Percentiles rank a stretch among this genome's conserved stretches.
Evolutionary conservation across 2,329 filamentous ascomycete species (phyloP).

Genomic region (Gyromitra esculenta): DNA sequence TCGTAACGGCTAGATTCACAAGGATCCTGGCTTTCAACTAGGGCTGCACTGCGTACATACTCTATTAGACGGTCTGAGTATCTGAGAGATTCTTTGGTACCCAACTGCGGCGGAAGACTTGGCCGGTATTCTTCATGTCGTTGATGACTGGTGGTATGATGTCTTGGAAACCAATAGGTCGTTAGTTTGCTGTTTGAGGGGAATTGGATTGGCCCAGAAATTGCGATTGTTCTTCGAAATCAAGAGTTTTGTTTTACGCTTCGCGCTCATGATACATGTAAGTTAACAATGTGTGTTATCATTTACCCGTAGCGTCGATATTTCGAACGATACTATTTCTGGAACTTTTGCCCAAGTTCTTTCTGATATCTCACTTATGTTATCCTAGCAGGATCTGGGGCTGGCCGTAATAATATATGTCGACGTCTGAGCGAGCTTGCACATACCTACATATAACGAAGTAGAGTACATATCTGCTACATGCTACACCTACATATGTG

Average conservation of each 20-base stretch:
- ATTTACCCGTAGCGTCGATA: constrained; percentile 40
- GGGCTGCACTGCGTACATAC: not conserved
- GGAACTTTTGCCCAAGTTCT: constrained; percentile 36
- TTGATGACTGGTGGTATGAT: constrained; percentile 4
- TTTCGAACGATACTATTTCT: constrained; percentile 44
- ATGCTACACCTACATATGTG: constrained; percentile 19
- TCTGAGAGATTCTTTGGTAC: constrained; percentile 2
- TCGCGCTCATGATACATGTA: constrained; percentile 20
- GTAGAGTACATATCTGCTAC: constrained; percentile 17
- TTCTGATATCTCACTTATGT: constrained; percentile 14
- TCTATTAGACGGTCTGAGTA: constrained; percentile 11
- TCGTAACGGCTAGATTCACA: constrained; percentile 19
- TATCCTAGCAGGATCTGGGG: constrained; percentile 13
- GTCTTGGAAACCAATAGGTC: constrained; percentile 2
- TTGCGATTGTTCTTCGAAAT: constrained; percentile 6
- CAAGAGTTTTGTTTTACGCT: not conserved
- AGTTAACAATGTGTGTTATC: constrained; percentile 16
- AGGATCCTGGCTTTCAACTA: constrained; percentile 21
- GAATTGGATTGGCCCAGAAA: constrained; percentile 14
- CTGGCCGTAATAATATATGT: constrained; percentile 27
- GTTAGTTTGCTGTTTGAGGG: not conserved
- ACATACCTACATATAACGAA: constrained; percentile 23
- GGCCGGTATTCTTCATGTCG: constrained; percentile 11
- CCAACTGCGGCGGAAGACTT: constrained; percentile 14
- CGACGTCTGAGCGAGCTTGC: constrained; percentile 28